Conservation (phyloP, 108 stramenopile species). For the Cylindrotheca closterium region DNA sequence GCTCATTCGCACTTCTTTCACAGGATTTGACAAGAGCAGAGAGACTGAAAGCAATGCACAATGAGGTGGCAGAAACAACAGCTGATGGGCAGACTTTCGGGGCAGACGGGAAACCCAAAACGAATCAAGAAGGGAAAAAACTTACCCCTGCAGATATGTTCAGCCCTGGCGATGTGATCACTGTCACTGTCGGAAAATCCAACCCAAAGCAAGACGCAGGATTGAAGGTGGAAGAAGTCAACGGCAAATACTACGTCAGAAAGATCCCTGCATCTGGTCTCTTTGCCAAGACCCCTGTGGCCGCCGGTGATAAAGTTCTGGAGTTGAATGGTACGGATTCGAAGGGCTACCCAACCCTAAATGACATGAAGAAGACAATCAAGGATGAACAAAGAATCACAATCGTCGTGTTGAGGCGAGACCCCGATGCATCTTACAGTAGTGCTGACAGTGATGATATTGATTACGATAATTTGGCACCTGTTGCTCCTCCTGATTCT, state of each 20-base stretch:
- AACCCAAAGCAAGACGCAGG: conserved; percentile 36
- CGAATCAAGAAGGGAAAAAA: conserved; percentile 30
- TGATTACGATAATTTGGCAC: conserved; percentile 23
- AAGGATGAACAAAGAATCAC: conserved; percentile 29
- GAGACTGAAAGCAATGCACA: conserved; percentile 23
- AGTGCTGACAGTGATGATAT: conserved; percentile 29
- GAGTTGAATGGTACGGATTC: conserved; percentile 35
- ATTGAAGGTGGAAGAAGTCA: conserved; percentile 36
- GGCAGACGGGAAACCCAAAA: conserved; percentile 30
- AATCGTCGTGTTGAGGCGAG: conserved; percentile 31
- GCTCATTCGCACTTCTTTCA: not conserved
- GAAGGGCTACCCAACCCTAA: conserved; percentile 21
- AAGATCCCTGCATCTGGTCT: conserved; percentile 35
- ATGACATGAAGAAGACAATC: conserved; percentile 36
- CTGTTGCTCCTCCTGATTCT: conserved; percentile 19
- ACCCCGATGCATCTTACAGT: conserved; percentile 39
- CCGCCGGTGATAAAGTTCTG: conserved; percentile 36
- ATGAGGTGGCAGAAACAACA: conserved; percentile 6
- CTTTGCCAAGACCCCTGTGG: conserved; percentile 40
- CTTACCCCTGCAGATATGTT: conserved; percentile 46
- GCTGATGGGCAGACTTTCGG: conserved; percentile 26
- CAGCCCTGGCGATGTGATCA: conserved; percentile 40
- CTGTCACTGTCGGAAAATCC: conserved; percentile 35
- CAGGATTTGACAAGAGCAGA: conserved; percentile 19
- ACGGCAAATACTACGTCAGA: conserved; percentile 46